phyloP scores from a whole-genome alignment of 1,139 yeast species.

The Sugiyamaella neomexicana region DNA sequence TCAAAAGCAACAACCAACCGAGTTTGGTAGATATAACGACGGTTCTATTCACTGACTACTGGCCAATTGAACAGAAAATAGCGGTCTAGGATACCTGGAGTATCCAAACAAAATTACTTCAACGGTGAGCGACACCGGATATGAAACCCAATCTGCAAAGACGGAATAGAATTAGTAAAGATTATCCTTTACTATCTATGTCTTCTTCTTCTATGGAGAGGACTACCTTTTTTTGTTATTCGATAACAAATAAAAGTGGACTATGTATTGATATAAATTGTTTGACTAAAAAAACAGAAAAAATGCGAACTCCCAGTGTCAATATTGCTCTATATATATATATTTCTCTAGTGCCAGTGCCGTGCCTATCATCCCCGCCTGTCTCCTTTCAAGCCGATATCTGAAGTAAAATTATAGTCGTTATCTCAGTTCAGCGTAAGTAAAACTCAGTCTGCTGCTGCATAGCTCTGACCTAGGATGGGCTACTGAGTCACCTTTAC shows the following conservation, averaged over 20 bases:
- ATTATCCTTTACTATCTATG: not conserved
- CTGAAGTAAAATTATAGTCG: not conserved
- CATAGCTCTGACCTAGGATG: not conserved
- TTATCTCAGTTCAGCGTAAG: not conserved
- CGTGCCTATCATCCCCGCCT: not conserved
- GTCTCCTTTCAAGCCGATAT: too few relatives aligned
- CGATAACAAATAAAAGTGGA: not conserved
- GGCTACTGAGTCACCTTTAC: slow-evolving; percentile 7
- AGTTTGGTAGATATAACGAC: not conserved
- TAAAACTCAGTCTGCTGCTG: slow-evolving; percentile 4
- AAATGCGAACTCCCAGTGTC: not conserved
- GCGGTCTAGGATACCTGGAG: not conserved
- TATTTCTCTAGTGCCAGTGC: slow-evolving; percentile 4
- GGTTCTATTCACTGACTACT: not conserved
- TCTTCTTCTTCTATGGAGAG: not conserved
- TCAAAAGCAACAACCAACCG: slow-evolving; percentile 9
- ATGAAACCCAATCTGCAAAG: not conserved
- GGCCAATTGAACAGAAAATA: not conserved
- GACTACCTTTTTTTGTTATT: not conserved
- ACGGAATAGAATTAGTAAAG: not conserved
- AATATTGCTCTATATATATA: not conserved
- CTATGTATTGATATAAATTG: not conserved
- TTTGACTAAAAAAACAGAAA: not conserved
- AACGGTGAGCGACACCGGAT: not conserved
- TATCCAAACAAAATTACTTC: not conserved